Base-by-base conservation (phyloP, 2,329 filamentous ascomycete genomes). In the Pseudogymnoascus sp. region DNA sequence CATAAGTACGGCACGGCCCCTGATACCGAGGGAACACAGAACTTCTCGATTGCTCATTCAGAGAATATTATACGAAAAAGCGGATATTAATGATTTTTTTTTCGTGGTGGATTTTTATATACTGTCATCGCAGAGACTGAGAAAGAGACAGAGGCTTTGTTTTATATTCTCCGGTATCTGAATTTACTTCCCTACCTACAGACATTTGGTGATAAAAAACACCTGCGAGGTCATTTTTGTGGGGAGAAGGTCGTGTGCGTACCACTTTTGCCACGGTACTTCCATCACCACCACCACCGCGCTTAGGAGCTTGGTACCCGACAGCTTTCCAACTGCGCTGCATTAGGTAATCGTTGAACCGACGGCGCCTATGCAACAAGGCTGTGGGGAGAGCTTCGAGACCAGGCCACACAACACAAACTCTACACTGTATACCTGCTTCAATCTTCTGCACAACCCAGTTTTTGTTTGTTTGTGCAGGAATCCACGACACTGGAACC, bases 361-460 rank as follows among this genome's bases (percentile, higher is more conserved):
- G 45, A 52, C 45, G 45, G n/a, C 45, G 45, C 26, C 45, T 18
- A 52, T 30, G 26, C 26, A 52, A 13, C 45, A 52, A 52, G 45
- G 45, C 45, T 52, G 45, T 52, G 45, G 45, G 10, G 23, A 52
- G 45, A 52, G 45, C 45, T 52, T 52, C 45, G 26, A 19, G 45
- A 30, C 26, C 45, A 52, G 45, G 45, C 45, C 45, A 52, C 45
- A 52, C 45, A 30, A 52, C 45, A 52, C 45, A 52, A 52, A 52
- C 45, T 52, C 9, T 52, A 52, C 41, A 52, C 26, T 41, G 38
- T 41, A 41, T 12, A 41, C 26, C 18, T 5, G 8, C 7, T 52
- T 52, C 45, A 52, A 52, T 52, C 45, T 52, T 30, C 45, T 52
- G 26, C 45, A 52, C 26, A 19, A 30, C 23, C 23, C 26, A 7